Evolutionary conservation across 2,329 filamentous ascomycete genomes (phyloP).

Genomic region (Talaromyces piceae): DNA sequence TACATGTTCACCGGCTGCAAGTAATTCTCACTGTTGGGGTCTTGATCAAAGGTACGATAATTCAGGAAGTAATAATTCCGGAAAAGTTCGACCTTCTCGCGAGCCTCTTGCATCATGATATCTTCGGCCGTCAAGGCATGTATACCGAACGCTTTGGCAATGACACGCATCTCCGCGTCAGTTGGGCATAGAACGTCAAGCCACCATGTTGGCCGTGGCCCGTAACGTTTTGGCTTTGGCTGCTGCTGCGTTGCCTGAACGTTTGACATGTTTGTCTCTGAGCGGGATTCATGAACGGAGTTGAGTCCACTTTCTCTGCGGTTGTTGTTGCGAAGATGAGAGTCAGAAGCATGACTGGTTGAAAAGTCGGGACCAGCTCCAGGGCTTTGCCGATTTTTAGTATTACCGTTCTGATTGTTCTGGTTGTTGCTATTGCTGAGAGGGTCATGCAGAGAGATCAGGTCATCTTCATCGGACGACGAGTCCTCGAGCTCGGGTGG

Average conservation of each 20-base stretch:
- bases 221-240: constrained; percentile 48
- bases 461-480: constrained; percentile 52
- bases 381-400: neutral
- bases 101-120: constrained; percentile 93
- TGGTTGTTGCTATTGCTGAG: constrained; percentile 4
- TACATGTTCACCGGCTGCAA: constrained; percentile 97
- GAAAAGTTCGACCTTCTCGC: constrained; percentile 97
- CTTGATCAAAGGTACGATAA: constrained; percentile 95
- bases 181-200: constrained; percentile 86
- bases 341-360: constrained; percentile 2
- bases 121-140: constrained; percentile 94
- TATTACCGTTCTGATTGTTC: constrained; percentile 21
- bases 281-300: constrained; percentile 19
- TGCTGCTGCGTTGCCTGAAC: constrained; percentile 25
- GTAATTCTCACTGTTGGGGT: constrained; percentile 79
- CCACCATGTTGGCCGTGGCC: constrained; percentile 92
- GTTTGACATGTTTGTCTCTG: constrained; percentile 6
- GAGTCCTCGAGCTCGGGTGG: constrained; percentile 68
- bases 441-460: constrained; percentile 10
- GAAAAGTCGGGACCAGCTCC: neutral
- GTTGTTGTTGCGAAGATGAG: neutral
- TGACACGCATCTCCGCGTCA: constrained; percentile 88
- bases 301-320: constrained; percentile 14
- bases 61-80: constrained; percentile 98
- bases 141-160: constrained; percentile 89